Evolutionary conservation across 148 eudicot genomes (phyloP), one percentile per base, ranked within the genome.

Genomic region (Rheum nobile): DNA sequence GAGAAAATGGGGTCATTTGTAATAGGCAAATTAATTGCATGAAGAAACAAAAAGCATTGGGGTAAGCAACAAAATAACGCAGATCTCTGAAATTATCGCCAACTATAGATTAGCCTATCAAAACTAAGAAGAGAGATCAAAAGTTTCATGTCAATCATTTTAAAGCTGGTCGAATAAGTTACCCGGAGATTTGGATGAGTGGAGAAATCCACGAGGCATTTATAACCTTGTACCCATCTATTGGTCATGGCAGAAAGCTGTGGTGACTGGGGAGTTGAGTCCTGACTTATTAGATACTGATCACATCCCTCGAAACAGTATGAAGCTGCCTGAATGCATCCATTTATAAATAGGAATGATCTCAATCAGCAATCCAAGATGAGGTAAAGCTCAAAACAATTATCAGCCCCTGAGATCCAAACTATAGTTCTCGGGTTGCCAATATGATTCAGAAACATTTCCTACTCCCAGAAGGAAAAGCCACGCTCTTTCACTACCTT

Each of bases 391-490:
- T 48, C 7, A 48, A 16, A 17, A 48, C 4, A 16, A 48, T 17
- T 2, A n/a, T 16, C 54, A 1, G 19, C 2, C 47, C 2, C 47
- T 43, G 61, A 54, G 8, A 54, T 54, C 29, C 61, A 54, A 7
- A 22, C 8, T 6, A 54, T 5, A 54, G 29, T 54, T 54, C 47
- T 43, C 47, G 14, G 47, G 47, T 11, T 10, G 47, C 47, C 16
- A 14, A 43, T 43, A 3, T n/a, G 39, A 41, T 26, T 12, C 34
- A 21, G 44, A 38, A 48, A 26, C 71, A 39, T 70, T 77, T 67
- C 78, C 34, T 67, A 71, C 38, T 83, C 76, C 84, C 85, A 81
- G 38, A 89, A 80, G 35, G 89, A 87, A 75, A 78, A 85, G 38
- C 83, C 85, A 8, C 68, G 75, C 61, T 83, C 80, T 74, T 79